Conservation (phyloP, 345 rosid species). For the Anastatica hierochuntica region DNA sequence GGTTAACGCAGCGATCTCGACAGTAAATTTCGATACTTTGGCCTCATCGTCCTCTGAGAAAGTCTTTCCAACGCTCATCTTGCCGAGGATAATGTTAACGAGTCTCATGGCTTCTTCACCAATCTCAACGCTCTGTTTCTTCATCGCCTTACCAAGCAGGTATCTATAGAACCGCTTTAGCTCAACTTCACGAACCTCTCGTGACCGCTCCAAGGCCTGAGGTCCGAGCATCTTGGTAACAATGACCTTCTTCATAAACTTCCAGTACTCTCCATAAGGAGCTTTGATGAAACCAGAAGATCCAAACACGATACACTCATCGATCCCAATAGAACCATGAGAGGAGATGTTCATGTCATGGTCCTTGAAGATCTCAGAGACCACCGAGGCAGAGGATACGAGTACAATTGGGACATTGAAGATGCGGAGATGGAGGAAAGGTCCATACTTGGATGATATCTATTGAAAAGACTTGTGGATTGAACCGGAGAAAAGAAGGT, state of each 20-base stretch:
- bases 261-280: conserved; percentile 23
- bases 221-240: conserved; percentile 14
- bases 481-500: background rate
- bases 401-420: background rate
- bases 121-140: conserved; percentile 7
- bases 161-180: background rate
- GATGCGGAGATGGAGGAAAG: conserved; percentile 6
- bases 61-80: conserved; percentile 20
- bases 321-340: background rate
- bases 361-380: conserved; percentile 5
- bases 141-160: conserved; percentile 5
- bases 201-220: conserved; percentile 11
- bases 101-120: conserved; percentile 16
- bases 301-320: conserved; percentile 5
- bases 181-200: conserved; percentile 15
- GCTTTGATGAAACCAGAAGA: conserved; percentile 8
- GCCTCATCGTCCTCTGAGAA: conserved; percentile 6
- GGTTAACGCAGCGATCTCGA: background rate
- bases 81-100: conserved; percentile 8
- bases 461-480: background rate
- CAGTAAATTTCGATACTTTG: conserved; percentile 3
- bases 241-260: no score
- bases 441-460: background rate
- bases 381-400: conserved; percentile 4
- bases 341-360: conserved; percentile 8